phyloP scores from a whole-genome alignment of 2,329 filamentous ascomycete genomes.

The Epichloe typhina region DNA sequence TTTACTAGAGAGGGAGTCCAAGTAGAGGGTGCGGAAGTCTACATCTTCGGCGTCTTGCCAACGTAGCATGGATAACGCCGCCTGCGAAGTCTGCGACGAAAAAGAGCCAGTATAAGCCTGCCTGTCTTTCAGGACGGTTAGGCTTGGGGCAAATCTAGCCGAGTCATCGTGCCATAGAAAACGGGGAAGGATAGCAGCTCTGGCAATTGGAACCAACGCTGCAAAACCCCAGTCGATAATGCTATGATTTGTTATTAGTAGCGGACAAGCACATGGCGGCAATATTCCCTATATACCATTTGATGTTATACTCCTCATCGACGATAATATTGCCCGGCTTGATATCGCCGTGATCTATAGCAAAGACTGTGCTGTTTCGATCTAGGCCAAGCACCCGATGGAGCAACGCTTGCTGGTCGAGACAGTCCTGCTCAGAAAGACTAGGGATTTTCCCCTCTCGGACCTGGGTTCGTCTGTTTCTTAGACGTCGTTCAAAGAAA shows the following conservation, averaged over 20 bases:
- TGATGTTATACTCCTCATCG: not conserved
- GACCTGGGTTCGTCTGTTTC: not conserved
- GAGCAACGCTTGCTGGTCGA: not conserved
- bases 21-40: constrained; percentile 3
- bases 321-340: constrained; percentile 3
- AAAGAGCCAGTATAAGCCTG: too few species aligned
- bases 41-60: not conserved
- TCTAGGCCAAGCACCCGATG: not conserved
- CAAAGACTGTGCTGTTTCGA: not conserved
- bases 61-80: not conserved
- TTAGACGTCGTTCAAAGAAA: not conserved
- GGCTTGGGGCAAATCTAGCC: too few species aligned
- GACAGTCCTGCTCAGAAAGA: not conserved
- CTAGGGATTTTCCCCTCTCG: not conserved
- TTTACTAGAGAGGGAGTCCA: constrained; percentile 19
- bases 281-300: not conserved
- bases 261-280: too few species aligned
- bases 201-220: too few species aligned
- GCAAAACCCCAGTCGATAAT: too few species aligned
- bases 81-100: not conserved
- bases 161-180: too few species aligned
- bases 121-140: too few species aligned
- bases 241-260: too few species aligned
- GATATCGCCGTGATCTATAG: constrained; percentile 1
- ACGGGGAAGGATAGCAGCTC: too few species aligned